A percentile compares a stretch with the other conserved stretches of the same genome.
These are phyloP conservation scores for Ramicandelaber brevisporus DNA, from an alignment of 192 early-diverging fungal species.

Conservation along the genomic window DNA sequence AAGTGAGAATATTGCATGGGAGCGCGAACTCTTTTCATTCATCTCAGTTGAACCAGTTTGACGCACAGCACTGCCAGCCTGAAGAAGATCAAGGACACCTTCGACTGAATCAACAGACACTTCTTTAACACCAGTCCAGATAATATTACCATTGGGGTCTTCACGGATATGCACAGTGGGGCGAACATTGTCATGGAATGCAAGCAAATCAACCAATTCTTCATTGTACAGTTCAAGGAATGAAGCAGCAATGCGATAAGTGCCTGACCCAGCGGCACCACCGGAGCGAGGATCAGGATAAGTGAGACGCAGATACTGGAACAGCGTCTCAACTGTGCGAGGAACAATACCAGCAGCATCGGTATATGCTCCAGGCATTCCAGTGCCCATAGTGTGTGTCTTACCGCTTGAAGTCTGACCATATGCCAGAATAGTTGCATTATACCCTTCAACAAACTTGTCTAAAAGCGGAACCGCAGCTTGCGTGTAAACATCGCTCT, in stretches of 20 bases:
- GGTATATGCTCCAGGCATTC: slow-evolving; percentile 5
- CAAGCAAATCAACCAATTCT: slow-evolving; percentile 76
- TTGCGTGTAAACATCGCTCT: slow-evolving; percentile 29
- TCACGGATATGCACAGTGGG: slow-evolving; percentile 49
- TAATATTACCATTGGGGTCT: slow-evolving; percentile 70
- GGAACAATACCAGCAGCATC: slow-evolving; percentile 38
- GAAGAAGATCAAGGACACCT: slow-evolving; percentile 40
- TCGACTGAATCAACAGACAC: slow-evolving; percentile 35
- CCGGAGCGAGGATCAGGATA: too few species aligned
- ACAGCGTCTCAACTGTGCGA: slow-evolving; percentile 36
- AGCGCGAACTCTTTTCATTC: slow-evolving; percentile 85
- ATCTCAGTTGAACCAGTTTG: slow-evolving; percentile 90
- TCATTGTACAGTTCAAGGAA: slow-evolving; percentile 97
- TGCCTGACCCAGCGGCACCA: too few species aligned
- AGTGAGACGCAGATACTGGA: slow-evolving; percentile 9
- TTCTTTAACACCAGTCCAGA: slow-evolving; percentile 64
- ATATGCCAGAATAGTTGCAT: slow-evolving; percentile 83
- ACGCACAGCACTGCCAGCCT: slow-evolving; percentile 45
- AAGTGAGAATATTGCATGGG: slow-evolving; percentile 92
- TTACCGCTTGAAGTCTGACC: slow-evolving; percentile 89
- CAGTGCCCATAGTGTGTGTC: slow-evolving; percentile 89
- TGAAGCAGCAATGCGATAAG: slow-evolving; percentile 25
- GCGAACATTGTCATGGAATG: slow-evolving; percentile 24
- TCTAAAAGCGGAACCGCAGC: slow-evolving; percentile 20
- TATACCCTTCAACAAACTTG: slow-evolving; percentile 60